Conservation (phyloP, 108 stramenopile genomes). For the Cylindrotheca fusiformis region DNA sequence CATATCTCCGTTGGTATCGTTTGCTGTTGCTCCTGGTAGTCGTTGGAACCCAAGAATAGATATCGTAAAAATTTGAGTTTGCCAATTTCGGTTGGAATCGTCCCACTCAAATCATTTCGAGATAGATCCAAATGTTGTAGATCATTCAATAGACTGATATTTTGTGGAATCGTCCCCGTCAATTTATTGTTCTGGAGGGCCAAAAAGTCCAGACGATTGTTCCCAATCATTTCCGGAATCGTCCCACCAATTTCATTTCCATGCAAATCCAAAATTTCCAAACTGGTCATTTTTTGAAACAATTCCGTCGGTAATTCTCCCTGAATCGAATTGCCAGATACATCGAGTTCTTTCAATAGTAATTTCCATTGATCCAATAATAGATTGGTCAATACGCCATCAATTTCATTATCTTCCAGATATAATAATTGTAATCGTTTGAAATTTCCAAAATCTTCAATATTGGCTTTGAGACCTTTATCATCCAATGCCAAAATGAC, state of each 20-base stretch:
- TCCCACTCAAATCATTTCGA: constrained; percentile 3
- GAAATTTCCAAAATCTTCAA: constrained; percentile 6
- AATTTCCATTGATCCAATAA: constrained; percentile 3
- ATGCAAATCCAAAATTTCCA: constrained; percentile 21
- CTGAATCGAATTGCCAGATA: constrained; percentile 25
- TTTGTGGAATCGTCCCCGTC: constrained; percentile 15
- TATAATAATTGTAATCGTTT: constrained; percentile 28
- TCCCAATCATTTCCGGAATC: constrained; percentile 35
- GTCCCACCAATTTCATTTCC: constrained; percentile 21
- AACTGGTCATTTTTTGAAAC: constrained; percentile 13
- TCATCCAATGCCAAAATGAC: constrained; percentile 21
- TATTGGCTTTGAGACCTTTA: constrained; percentile 8
- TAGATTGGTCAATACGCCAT: constrained; percentile 12
- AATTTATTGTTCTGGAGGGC: constrained; percentile 11
- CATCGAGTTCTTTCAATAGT: constrained; percentile 29
- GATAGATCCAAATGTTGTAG: constrained; percentile 25
- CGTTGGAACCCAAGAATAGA: constrained; percentile 43
- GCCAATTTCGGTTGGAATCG: constrained; percentile 10
- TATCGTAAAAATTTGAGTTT: constrained; percentile 24
- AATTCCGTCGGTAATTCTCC: constrained; percentile 34
- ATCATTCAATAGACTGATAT: constrained; percentile 10
- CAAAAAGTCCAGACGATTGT: constrained; percentile 30
- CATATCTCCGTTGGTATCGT: constrained; percentile 35
- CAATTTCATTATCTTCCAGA: constrained; percentile 38
- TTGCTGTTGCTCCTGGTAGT: constrained; percentile 23